A percentile compares a stretch with the other conserved stretches of the same genome.
Conservation (phyloP, 805 yeast genomes). For the Starmera quercuum region DNA sequence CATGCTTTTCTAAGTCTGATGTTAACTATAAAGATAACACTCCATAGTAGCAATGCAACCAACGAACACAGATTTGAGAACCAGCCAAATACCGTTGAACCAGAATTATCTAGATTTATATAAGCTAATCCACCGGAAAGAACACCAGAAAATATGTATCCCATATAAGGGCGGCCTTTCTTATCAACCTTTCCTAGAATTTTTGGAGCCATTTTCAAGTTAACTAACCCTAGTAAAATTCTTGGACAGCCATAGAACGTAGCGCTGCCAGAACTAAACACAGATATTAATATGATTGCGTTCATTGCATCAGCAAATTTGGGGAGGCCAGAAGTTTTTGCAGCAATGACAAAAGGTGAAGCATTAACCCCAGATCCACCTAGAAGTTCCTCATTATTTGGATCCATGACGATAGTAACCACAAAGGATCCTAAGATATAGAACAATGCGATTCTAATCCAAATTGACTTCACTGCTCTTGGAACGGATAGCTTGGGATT, state of each 20-base stretch:
- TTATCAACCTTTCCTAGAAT: conserved; percentile 39
- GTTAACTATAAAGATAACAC: conserved; percentile 45
- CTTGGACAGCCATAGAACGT: conserved; percentile 59
- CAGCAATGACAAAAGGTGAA: conserved; percentile 69
- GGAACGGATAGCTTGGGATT: conserved; percentile 36
- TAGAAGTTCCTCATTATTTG: conserved; percentile 32
- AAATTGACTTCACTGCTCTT: conserved; percentile 39
- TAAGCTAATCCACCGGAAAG: conserved; percentile 56
- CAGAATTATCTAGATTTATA: conserved; percentile 38
- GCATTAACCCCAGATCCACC: conserved; percentile 44
- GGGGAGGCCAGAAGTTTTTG: conserved; percentile 46
- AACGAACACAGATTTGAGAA: conserved; percentile 48
- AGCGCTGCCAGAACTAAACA: conserved; percentile 58
- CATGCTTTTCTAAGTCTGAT: conserved; percentile 55
- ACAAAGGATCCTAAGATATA: conserved; percentile 32
- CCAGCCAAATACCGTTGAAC: conserved; percentile 51
- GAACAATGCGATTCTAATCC: conserved; percentile 38
- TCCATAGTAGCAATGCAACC: conserved; percentile 54
- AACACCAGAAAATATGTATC: conserved; percentile 53
- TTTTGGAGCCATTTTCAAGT: conserved; percentile 47
- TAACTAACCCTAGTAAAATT: conserved; percentile 51
- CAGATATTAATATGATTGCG: conserved; percentile 53
- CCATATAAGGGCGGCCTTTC: conserved; percentile 51
- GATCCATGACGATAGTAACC: conserved; percentile 34
- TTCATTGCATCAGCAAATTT: conserved; percentile 57